Evolutionary conservation across 257 asterid genomes (phyloP), one percentile per base, ranked within the genome.

Genomic region (Thymus quinquecostatus): DNA sequence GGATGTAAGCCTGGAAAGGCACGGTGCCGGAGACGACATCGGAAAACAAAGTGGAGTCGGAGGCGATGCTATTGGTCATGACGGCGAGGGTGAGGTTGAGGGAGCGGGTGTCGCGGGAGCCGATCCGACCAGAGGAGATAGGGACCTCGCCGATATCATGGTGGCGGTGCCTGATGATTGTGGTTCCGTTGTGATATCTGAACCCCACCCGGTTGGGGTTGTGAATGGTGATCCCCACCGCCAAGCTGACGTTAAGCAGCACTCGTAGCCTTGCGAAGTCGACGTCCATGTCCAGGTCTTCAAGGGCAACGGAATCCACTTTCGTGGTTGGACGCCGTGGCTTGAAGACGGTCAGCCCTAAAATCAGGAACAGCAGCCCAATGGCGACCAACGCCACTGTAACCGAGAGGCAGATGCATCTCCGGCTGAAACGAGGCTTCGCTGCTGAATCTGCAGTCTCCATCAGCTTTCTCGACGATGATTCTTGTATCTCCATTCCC

Each of bases 201-300:
- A 92, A 88, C 0, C 95, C 89, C 7, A 90, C 95, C 43, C 86
- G 69, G 80, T 88, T 92, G 8, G 96, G 98, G 70, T 90, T 90
- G 5, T 53, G 9, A 64, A 92, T 53, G 69, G 84, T 41, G 80
- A 88, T 13, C 70, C 11, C 34, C 21, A 78, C 73, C 75, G 75
- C 84, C 9, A 92, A 73, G 32, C 86, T 81, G 54, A 87, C 75
- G 83, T 92, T 92, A 45, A 92, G 40, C 70, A 27, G 51, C 55
- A 83, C 88, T 4, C 72, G 65, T 40, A 84, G 68, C 32, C 83
- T 33, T 7, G 62, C 43, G 1, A 83, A 0, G 76, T 88, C 88
- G 34, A 86, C 0, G 0, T 86, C 73, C 79, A 86, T 8, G 51
- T 82, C 69, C 11, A 88, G 69, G 71, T 90, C 73, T 1, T 68